Evolutionary conservation across 495 filamentous ascomycete species (phyloP).

Genomic region (Hypoxylon subgilvum): DNA sequence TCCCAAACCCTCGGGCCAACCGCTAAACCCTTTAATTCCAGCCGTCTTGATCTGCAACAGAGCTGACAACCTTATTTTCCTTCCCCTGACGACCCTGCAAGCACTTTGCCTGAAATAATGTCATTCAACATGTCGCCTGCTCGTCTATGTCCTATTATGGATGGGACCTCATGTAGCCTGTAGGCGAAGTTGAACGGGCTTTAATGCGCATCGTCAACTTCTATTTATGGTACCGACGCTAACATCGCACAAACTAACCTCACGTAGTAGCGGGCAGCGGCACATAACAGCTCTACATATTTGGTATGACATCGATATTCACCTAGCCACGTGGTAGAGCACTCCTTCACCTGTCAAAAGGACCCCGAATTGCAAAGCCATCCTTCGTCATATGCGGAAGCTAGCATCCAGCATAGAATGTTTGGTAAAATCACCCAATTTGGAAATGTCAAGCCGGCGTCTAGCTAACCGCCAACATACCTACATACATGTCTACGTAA

Average conservation of each 20-base stretch:
- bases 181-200: not conserved
- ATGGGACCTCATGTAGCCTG: not conserved
- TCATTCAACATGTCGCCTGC: not conserved
- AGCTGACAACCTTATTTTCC: not conserved
- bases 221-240: too few species aligned
- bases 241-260: not conserved
- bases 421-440: too few species aligned
- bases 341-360: constrained; percentile 1
- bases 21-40: not conserved
- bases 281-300: too few species aligned
- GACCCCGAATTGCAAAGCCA: not conserved
- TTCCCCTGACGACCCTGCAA: not conserved
- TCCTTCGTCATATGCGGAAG: constrained; percentile 10
- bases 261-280: not conserved
- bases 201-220: too few species aligned
- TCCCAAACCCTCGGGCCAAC: not conserved
- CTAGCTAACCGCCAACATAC: too few species aligned
- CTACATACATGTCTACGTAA: too few species aligned
- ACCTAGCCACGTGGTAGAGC: too few species aligned
- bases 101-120: too few species aligned
- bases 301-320: too few species aligned
- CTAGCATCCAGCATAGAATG: too few species aligned
- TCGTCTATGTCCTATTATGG: not conserved
- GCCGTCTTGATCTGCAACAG: too few species aligned
- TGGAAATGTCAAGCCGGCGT: too few species aligned